Evolutionary conservation across 2,329 filamentous ascomycete species (phyloP), one percentile per base, ranked within the genome.

Genomic region (Rosellinia necatrix): DNA sequence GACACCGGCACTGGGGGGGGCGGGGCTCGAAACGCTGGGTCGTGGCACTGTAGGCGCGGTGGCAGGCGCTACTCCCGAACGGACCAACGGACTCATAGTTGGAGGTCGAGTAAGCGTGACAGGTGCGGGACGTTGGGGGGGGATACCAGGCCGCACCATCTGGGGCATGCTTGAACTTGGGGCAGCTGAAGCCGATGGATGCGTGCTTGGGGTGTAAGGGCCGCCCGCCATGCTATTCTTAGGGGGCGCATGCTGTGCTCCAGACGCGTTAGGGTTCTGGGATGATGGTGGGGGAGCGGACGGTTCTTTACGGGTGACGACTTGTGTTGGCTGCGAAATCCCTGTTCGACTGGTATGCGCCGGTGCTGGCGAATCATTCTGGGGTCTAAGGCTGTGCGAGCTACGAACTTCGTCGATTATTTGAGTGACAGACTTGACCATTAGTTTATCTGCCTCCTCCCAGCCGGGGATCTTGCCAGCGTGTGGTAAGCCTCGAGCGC

Each of bases 361-460:
- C 12, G 64, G 41, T 17, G 50, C 24, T 40, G 63, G 51, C 29
- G 63, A 44, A 17, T 60, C 53, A 37, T 49, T 52, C 10, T 62
- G 64, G 9, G 49, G 13, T 52, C 59, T 58, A 8, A 62, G 56
- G n/a, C 47, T 63, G 50, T 67, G 57, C 6, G 64, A 65, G 42
- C 59, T 67, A 17, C 68, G 68, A 30, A 63, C 68, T 48, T 70
- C 68, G 4, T 56, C 56, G 38, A 72, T 71, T 27, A 70, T 69
- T 55, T 68, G 63, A 10, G 61, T 64, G 12, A 71, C 65, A 47
- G 68, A 67, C 41, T 70, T 66, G 8, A 68, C 64, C 56, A 72
- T 70, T 22, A 72, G 38, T 15, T 64, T 60, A 37, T 71, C 65
- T 40, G 66, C 69, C 51, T 69, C 62, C 37, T 70, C 68, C 69